phyloP scores from a whole-genome alignment of 164 flowering plant species.

The Berberis thunbergii region DNA sequence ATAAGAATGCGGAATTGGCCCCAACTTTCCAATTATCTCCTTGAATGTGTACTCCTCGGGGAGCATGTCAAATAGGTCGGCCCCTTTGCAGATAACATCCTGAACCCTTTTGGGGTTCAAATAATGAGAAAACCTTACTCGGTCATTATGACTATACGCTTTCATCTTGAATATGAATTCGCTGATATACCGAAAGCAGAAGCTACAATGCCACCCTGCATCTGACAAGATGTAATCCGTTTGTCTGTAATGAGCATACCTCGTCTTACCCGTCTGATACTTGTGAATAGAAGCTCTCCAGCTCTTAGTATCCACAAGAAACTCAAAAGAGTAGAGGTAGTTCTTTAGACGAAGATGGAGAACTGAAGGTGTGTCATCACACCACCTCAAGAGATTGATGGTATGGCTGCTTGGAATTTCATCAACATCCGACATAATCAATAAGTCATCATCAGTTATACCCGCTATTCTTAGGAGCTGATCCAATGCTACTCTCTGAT shows the following conservation, averaged over 20 bases:
- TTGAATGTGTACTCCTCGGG: slow-evolving; percentile 89
- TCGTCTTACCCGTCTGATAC: slow-evolving; percentile 61
- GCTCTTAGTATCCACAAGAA: slow-evolving; percentile 46
- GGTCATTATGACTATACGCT: slow-evolving; percentile 84
- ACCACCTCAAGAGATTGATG: slow-evolving; percentile 80
- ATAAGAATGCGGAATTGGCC: slow-evolving; percentile 68
- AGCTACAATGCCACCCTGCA: slow-evolving; percentile 97
- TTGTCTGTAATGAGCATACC: slow-evolving; percentile 82
- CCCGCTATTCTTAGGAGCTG: slow-evolving; percentile 75
- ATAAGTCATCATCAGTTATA: slow-evolving; percentile 73
- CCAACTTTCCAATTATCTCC: slow-evolving; percentile 79
- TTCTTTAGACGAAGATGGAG: slow-evolving; percentile 72
- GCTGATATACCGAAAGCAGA: slow-evolving; percentile 75
- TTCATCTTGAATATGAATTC: slow-evolving; percentile 91
- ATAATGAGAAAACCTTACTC: slow-evolving; percentile 70
- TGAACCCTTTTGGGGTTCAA: slow-evolving; percentile 64
- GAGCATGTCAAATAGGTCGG: slow-evolving; percentile 80
- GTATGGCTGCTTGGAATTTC: slow-evolving; percentile 91
- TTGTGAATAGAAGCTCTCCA: slow-evolving; percentile 88
- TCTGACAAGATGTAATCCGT: slow-evolving; percentile 59
- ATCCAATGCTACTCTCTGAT: slow-evolving; percentile 83
- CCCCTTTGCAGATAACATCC: slow-evolving; percentile 67
- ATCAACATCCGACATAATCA: slow-evolving; percentile 95
- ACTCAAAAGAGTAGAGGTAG: slow-evolving; percentile 84
- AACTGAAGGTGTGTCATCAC: slow-evolving; percentile 71